Evolutionary conservation across 345 rosid genomes (phyloP).

Genomic region (Brassica nigra): DNA sequence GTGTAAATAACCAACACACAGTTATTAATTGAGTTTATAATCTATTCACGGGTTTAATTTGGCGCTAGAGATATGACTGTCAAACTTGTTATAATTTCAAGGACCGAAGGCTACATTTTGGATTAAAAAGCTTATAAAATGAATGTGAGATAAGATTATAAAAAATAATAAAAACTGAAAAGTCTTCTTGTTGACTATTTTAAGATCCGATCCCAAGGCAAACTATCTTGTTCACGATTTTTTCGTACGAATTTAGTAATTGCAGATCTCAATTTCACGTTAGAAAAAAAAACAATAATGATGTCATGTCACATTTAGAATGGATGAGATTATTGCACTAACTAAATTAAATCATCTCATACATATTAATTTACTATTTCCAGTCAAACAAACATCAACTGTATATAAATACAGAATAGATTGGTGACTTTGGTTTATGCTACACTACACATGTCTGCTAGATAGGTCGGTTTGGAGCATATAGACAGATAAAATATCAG

Average conservation of each 20-base stretch:
- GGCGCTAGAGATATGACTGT: neutral
- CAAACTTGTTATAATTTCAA: neutral
- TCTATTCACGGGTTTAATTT: neutral
- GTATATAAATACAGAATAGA: neutral
- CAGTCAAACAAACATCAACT: neutral
- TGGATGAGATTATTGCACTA: neutral
- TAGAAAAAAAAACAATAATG: neutral
- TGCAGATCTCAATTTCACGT: neutral
- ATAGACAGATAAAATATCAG: neutral
- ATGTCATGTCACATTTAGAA: neutral
- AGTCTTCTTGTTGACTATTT: conserved; percentile 31
- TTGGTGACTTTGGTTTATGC: neutral
- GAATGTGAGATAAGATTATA: neutral
- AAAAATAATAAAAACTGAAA: neutral
- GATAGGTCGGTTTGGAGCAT: neutral
- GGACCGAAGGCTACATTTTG: neutral
- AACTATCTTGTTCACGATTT: conserved; percentile 10
- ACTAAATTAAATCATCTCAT: neutral
- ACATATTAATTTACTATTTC: neutral
- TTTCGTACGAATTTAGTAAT: conserved; percentile 8
- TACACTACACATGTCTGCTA: neutral
- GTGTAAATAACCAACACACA: neutral
- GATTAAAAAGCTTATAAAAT: neutral
- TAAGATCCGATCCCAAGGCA: conserved; percentile 39
- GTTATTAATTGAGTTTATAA: neutral